phyloP scores from a whole-genome alignment of 2,329 filamentous ascomycete genomes.

The Cladosporium sp. region DNA sequence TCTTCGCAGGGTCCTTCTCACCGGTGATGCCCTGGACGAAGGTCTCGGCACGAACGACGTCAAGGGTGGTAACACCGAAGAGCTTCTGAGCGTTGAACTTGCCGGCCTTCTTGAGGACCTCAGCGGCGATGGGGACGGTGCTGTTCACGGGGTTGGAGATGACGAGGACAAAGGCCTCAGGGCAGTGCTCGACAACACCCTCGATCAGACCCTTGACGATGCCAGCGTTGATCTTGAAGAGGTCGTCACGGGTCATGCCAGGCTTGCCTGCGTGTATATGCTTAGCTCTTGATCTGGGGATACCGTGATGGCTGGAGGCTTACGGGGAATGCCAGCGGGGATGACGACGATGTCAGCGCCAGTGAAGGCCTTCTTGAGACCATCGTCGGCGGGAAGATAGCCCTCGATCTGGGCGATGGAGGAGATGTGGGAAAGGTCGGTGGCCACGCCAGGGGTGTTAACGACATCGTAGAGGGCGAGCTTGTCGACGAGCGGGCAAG shows the following conservation, averaged over 20 bases:
- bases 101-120: slow-evolving; percentile 89
- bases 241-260: slow-evolving; percentile 98
- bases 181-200: slow-evolving; percentile 80
- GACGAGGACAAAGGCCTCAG: slow-evolving; percentile 92
- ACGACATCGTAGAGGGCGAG: slow-evolving; percentile 99
- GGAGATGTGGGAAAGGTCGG: slow-evolving; percentile 97
- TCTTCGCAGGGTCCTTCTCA: slow-evolving; percentile 77
- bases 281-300: slow-evolving; percentile 21
- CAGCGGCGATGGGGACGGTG: slow-evolving; percentile 94
- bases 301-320: slow-evolving; percentile 24
- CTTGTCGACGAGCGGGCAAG: slow-evolving; percentile 82
- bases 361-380: slow-evolving; percentile 83
- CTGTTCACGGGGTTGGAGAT: slow-evolving; percentile 99
- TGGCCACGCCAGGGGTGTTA: slow-evolving; percentile 93
- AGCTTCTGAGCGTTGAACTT: slow-evolving; percentile 95
- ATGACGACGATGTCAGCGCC: slow-evolving; percentile 96
- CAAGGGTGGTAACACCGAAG: slow-evolving; percentile 97
- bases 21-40: slow-evolving; percentile 86
- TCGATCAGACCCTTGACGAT: slow-evolving; percentile 95
- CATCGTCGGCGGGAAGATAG: slow-evolving; percentile 81
- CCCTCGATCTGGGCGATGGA: slow-evolving; percentile 83
- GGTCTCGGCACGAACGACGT: slow-evolving; percentile 96
- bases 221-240: slow-evolving; percentile 99
- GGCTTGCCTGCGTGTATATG: slow-evolving; percentile 72
- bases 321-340: slow-evolving; percentile 94